A percentile compares a stretch with the other conserved stretches of the same genome.
Conservation (phyloP, 108 stramenopile genomes). For the Nannochloropsis salina region DNA sequence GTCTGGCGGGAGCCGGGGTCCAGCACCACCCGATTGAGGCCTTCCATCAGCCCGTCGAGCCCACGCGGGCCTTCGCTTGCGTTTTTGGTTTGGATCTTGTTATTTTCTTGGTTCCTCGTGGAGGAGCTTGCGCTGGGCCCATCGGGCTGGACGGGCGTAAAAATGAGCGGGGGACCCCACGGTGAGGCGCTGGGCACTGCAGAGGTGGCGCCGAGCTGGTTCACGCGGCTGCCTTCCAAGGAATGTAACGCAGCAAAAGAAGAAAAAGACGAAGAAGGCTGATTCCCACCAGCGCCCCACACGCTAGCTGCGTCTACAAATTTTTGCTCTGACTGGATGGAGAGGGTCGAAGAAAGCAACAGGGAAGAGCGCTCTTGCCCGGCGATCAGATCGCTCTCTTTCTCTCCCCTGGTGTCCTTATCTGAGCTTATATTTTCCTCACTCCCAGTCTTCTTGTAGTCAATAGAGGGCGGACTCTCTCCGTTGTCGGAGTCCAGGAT, state of each 20-base stretch:
- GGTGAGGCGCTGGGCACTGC: conserved; percentile 2
- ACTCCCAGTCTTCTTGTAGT: neutral
- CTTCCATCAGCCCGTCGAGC: no score
- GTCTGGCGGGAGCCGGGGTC: no score
- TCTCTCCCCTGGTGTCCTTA: neutral
- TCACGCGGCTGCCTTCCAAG: neutral
- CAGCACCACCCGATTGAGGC: no score
- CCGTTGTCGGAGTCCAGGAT: neutral
- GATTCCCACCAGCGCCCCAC: neutral
- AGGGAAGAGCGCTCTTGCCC: no score
- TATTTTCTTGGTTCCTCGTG: no score
- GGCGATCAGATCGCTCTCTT: no score
- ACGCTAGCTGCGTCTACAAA: neutral
- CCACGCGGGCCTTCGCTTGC: no score
- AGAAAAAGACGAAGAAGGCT: neutral
- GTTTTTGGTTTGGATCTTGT: no score
- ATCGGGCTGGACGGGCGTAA: neutral
- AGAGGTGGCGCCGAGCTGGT: neutral
- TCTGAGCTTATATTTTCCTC: neutral
- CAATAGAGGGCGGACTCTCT: neutral
- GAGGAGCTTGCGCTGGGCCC: no score
- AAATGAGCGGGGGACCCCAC: neutral
- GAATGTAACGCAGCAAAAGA: neutral
- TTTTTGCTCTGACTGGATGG: no score
- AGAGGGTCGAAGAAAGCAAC: no score